Base-by-base conservation (phyloP, 768 basidiomycete species). In the Hericium rajendrae region DNA sequence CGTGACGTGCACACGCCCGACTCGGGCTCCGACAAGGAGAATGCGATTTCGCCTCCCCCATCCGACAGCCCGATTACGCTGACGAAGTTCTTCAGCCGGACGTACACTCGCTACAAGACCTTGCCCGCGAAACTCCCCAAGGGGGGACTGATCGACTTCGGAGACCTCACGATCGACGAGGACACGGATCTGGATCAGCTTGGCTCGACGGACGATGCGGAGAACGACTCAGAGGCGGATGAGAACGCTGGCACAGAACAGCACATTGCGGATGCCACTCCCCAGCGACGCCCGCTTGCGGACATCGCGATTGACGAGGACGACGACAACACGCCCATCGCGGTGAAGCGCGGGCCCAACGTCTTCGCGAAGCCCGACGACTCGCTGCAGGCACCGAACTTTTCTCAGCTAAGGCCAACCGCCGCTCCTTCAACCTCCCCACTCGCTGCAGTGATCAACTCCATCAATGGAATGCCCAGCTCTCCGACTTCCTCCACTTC, bases 371-470 rank as follows among this genome's bases (percentile, higher is more conserved):
- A 13, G 39, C 41, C 16, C 2, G 24, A 16, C 15, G 26, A 41
- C 0, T 60, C 58, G 22, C 39, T 54, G 18, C 51, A 53, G 26
- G 59, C 60, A 9, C 51, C 56, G 9, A 24, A 57, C 4, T 52
- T 58, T 43, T 18, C 13, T n/a, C 57, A 60, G 26, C 67, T 58
- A 20, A 73, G 59, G 59, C 73, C 71, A 18, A 64, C 71, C 11
- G 58, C 61, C 24, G 60, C 59, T 65, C 56, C 68, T 59, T 11
- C 66, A 53, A 58, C 66, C 54, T 57, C 62, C 20, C 62, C 60
- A 15, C 62, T 61, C 43, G 57, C 57, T 3, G 61, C 60, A 9
- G 61, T 62, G 56, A 62, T 62, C 37, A 62, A 62, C 5, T 53
- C 61, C 13, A 62, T 62, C 39, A 62, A 62, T 2, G 57, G 59